Evolutionary conservation across 768 basidiomycete species (phyloP).

Genomic region (Leucosporidium creatinivorum): DNA sequence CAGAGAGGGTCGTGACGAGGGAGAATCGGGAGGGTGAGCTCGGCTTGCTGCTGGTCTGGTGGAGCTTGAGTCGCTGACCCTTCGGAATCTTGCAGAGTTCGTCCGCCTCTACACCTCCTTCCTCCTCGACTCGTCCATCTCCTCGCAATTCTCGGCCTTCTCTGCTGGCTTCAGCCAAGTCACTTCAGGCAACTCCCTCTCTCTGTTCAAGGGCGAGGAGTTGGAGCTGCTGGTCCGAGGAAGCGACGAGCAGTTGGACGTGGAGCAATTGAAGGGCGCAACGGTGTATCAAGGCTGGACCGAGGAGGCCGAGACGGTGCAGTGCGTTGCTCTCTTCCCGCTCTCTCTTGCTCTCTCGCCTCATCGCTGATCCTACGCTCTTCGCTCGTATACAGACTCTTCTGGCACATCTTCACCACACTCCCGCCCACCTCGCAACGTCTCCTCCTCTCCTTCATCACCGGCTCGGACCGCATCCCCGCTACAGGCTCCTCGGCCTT

Average conservation of each 20-base stretch:
- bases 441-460: constrained; percentile 34
- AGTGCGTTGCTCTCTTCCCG: constrained; percentile 11
- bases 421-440: constrained; percentile 11
- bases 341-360: background rate
- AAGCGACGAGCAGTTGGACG: constrained; percentile 30
- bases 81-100: constrained; percentile 1
- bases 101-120: constrained; percentile 25
- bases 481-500: constrained; percentile 30
- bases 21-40: constrained; percentile 61
- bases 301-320: constrained; percentile 19
- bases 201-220: constrained; percentile 34
- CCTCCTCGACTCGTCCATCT: constrained; percentile 26
- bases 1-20: constrained; percentile 58
- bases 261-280: constrained; percentile 25
- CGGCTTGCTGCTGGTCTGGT: background rate
- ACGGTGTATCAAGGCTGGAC: constrained; percentile 30
- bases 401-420: constrained; percentile 19
- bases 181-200: constrained; percentile 32
- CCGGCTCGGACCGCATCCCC: constrained; percentile 33
- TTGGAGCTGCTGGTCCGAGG: constrained; percentile 37
- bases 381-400: constrained; percentile 1
- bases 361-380: background rate
- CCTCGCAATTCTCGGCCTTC: constrained; percentile 33
- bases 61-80: background rate
- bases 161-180: constrained; percentile 29